phyloP scores from a whole-genome alignment of 805 yeast genomes.

The Yarrowia sp. region DNA sequence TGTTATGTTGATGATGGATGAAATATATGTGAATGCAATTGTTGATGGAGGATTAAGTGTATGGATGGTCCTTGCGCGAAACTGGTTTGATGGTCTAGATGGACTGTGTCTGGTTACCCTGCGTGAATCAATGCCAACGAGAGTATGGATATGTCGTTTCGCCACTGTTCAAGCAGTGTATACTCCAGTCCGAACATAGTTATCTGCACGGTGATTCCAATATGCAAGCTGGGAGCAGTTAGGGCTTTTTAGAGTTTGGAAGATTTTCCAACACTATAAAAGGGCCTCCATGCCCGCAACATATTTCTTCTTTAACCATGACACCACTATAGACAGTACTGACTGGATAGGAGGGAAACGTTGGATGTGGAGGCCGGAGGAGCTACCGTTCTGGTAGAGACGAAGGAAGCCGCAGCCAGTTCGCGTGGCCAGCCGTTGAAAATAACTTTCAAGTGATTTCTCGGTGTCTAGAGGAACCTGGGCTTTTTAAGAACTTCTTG shows the following conservation, averaged over 20 bases:
- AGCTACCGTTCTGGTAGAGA: slow-evolving; percentile 25
- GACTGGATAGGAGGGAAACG: slow-evolving; percentile 25
- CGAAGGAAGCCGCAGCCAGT: slow-evolving; percentile 11
- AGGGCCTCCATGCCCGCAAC: background rate
- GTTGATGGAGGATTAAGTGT: background rate
- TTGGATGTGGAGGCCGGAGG: slow-evolving; percentile 16
- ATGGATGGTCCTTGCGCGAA: background rate
- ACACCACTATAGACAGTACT: slow-evolving; percentile 26
- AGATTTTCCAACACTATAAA: slow-evolving; percentile 1
- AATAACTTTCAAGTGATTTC: slow-evolving; percentile 25
- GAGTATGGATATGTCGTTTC: background rate
- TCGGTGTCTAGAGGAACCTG: slow-evolving; percentile 24
- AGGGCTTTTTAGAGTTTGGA: slow-evolving; percentile 13
- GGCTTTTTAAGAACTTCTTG: slow-evolving; percentile 23
- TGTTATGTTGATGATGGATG: background rate
- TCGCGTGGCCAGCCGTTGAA: slow-evolving; percentile 24
- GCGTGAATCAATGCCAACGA: background rate
- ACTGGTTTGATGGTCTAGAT: too few species aligned
- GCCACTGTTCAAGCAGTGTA: background rate
- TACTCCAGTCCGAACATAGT: background rate
- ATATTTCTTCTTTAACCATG: slow-evolving; percentile 3
- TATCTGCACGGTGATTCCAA: background rate
- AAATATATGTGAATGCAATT: background rate
- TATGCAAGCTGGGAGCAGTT: slow-evolving; percentile 4
- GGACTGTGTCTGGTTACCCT: too few species aligned